A percentile compares a stretch with the other conserved stretches of the same genome.
phyloP scores from a whole-genome alignment of 768 basidiomycete species.

The Leucogyrophana mollusca region DNA sequence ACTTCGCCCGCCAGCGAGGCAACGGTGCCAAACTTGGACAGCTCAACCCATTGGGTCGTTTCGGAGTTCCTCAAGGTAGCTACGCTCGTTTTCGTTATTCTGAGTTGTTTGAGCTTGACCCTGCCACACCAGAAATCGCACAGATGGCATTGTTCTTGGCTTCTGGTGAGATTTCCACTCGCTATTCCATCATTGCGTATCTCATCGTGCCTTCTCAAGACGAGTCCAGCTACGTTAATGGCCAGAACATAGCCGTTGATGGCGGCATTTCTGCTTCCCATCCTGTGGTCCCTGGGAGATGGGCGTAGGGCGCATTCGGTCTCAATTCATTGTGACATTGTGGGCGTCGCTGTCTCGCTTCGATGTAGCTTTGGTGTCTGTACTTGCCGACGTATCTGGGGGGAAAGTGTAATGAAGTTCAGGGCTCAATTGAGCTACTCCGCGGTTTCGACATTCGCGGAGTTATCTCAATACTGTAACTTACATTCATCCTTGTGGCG shows the following conservation, averaged over 20 bases:
- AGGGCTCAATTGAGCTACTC: constrained; percentile 10
- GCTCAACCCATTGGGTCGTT: constrained; percentile 80
- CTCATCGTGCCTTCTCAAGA: constrained; percentile 42
- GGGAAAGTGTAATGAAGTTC: too few relatives aligned
- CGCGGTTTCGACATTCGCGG: constrained; percentile 22
- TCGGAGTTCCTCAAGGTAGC: constrained; percentile 76
- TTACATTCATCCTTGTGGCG: too few relatives aligned
- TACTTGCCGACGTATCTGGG: background rate
- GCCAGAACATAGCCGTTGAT: constrained; percentile 83
- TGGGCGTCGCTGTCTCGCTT: too few relatives aligned
- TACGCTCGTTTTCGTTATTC: constrained; percentile 1
- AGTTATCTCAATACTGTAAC: constrained; percentile 11
- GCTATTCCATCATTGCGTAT: constrained; percentile 1
- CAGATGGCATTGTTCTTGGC: constrained; percentile 84
- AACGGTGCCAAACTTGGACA: constrained; percentile 72
- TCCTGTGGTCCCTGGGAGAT: constrained; percentile 76
- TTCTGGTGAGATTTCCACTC: constrained; percentile 57
- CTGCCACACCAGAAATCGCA: constrained; percentile 67
- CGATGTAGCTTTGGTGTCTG: too few relatives aligned
- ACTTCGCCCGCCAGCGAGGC: constrained; percentile 73
- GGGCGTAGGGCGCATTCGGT: constrained; percentile 40
- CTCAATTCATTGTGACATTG: too few relatives aligned
- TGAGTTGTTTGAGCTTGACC: constrained; percentile 12
- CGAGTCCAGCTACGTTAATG: constrained; percentile 91
- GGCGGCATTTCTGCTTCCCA: constrained; percentile 81